Conservation (phyloP, 2,329 filamentous ascomycete species). For the Pyrenophora seminiperda region DNA sequence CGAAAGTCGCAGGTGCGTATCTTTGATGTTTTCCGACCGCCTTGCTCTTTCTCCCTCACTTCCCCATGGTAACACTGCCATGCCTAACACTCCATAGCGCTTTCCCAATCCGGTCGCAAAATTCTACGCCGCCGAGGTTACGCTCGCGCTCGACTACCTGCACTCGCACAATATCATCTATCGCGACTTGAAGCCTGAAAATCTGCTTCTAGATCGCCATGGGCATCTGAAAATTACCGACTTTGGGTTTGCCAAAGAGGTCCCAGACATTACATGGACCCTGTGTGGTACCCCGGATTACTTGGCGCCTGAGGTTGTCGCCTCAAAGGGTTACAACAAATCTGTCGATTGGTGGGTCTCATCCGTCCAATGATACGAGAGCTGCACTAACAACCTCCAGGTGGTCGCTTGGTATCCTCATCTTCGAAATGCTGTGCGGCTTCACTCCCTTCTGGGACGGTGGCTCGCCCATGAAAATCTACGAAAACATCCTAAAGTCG, state of each 20-base stretch:
- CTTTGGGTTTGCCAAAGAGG: conserved; percentile 97
- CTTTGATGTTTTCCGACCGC: no score
- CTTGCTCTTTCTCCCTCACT: neutral
- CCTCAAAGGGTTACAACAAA: conserved; percentile 99
- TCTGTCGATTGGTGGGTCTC: conserved; percentile 90
- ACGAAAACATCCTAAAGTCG: conserved; percentile 97
- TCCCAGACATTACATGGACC: conserved; percentile 99
- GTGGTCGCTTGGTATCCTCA: conserved; percentile 98
- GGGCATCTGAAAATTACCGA: conserved; percentile 97
- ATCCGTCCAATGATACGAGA: conserved; percentile 4
- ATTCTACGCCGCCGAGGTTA: conserved; percentile 98
- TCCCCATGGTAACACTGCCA: neutral
- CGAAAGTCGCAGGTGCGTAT: conserved; percentile 70
- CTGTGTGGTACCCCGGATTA: conserved; percentile 98
- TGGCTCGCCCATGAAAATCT: conserved; percentile 97
- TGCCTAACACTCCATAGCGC: conserved; percentile 62
- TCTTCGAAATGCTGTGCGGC: conserved; percentile 99
- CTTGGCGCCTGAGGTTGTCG: conserved; percentile 96
- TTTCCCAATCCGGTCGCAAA: conserved; percentile 99
- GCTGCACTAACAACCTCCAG: conserved; percentile 54
- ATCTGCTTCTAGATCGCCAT: conserved; percentile 86
- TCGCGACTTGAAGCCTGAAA: conserved; percentile 94
- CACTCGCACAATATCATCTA: conserved; percentile 97
- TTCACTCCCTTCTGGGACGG: conserved; percentile 99
- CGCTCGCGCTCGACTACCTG: conserved; percentile 90